Evolutionary conservation across 2,329 filamentous ascomycete species (phyloP).

Genomic region (Cladophialophora bantiana): DNA sequence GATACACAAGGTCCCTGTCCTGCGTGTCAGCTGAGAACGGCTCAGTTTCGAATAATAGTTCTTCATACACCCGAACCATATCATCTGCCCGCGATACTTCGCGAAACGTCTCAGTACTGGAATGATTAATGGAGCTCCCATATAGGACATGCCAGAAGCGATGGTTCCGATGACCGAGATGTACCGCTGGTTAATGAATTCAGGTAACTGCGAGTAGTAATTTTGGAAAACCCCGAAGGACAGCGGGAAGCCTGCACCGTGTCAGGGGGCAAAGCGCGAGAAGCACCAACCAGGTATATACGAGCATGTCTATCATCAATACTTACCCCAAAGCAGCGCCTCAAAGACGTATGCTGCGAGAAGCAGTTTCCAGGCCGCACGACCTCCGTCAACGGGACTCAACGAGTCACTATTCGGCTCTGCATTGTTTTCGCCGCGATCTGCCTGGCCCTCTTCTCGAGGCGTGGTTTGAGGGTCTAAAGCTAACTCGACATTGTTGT

Average conservation of each 20-base stretch:
- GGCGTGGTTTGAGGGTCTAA: background rate
- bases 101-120: conserved; percentile 47
- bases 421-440: background rate
- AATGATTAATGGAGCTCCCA: conserved; percentile 41
- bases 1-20: conserved; percentile 49
- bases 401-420: conserved; percentile 1
- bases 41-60: background rate
- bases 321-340: conserved; percentile 37
- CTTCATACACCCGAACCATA: conserved; percentile 46
- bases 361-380: conserved; percentile 37
- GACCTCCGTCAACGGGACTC: conserved; percentile 31
- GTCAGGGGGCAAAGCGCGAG: conserved; percentile 3
- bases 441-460: background rate
- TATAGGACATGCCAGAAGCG: conserved; percentile 39
- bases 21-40: background rate
- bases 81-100: conserved; percentile 46
- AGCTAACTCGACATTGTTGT: background rate
- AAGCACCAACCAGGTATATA: background rate
- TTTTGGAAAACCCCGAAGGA: conserved; percentile 47
- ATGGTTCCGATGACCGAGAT: conserved; percentile 47
- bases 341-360: conserved; percentile 38
- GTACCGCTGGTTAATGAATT: conserved; percentile 40
- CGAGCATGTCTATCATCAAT: background rate
- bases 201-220: conserved; percentile 44
- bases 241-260: conserved; percentile 38